These are phyloP conservation scores for Carnegiea gigantea DNA, from an alignment of 179 eudicot species.

Conservation along the genomic window DNA sequence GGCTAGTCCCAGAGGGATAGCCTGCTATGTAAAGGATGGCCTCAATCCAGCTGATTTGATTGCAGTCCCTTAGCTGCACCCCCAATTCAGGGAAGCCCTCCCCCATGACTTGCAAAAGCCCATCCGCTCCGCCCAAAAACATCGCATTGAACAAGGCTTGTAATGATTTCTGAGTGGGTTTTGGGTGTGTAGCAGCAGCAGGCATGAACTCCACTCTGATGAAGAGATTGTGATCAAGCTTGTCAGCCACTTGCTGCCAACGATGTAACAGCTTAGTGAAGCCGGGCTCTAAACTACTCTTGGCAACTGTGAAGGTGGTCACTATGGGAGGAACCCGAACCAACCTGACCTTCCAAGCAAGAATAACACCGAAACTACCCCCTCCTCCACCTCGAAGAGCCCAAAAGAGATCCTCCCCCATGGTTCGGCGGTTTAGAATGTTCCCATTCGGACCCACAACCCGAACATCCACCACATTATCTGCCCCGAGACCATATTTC, in stretches of 20 bases:
- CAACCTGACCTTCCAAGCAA: constrained; percentile 50
- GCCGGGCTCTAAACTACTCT: constrained; percentile 41
- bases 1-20: constrained; percentile 38
- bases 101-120: constrained; percentile 33
- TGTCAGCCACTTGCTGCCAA: constrained; percentile 60
- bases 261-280: constrained; percentile 44
- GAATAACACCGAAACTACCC: constrained; percentile 55
- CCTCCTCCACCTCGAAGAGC: constrained; percentile 50
- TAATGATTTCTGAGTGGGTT: constrained; percentile 22
- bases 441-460: constrained; percentile 40
- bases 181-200: constrained; percentile 6
- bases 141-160: constrained; percentile 29
- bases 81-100: constrained; percentile 55
- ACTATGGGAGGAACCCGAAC: constrained; percentile 49
- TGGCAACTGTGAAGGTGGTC: constrained; percentile 41
- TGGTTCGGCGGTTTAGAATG: constrained; percentile 34
- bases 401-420: constrained; percentile 61
- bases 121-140: constrained; percentile 36
- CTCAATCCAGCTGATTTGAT: constrained; percentile 60
- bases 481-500: constrained; percentile 57
- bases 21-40: constrained; percentile 49
- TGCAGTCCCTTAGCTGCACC: constrained; percentile 39
- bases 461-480: constrained; percentile 54
- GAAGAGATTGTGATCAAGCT: constrained; percentile 56
- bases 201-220: constrained; percentile 46